Evolutionary conservation across 2,329 filamentous ascomycete genomes (phyloP), one percentile per base, ranked within the genome.

Genomic region (Bipolaris gigantea): DNA sequence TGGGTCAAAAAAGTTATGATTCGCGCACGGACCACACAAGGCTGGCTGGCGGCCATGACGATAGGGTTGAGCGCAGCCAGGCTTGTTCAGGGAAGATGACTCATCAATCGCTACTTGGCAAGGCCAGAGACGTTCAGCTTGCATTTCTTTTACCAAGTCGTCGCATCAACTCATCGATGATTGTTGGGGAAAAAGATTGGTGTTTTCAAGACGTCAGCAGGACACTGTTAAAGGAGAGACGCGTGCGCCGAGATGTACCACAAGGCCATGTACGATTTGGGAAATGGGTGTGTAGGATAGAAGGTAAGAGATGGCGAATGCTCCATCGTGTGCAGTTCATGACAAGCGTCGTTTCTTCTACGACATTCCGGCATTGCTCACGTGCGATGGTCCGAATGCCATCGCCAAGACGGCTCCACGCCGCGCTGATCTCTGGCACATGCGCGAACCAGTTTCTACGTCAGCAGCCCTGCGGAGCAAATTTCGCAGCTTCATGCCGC

Each of bases 371-470:
- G 27, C 9, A 11, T 30, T 30, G 35, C 27, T 25, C 21, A 4
- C 39, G 33, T 27, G 18, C 32, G 44, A 45, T 25, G 39, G 27
- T 42, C 43, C 57, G 62, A 59, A 68, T 60, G 48, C 62, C 59
- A 59, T 62, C 52, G 54, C 60, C 59, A 65, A 69, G 65, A 55
- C 55, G 48, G 56, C 41, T 54, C 40, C 54, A 53, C 52, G 54
- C 57, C 54, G 59, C 60, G 54, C 57, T 48, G 51, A 50, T 45
- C 53, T 62, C 60, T 50, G 55, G 55, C 59, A 50, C 55, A 53
- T 55, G 58, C 56, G 54, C 59, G 58, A 60, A 57, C 58, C 55
- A 49, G 54, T 49, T 60, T 49, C 32, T 53, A 40, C 33, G 36
- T 38, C 23, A 30, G 47, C 40, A 50, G 56, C 48, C 41, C 34